Percentiles rank a stretch among this genome's conserved stretches.
Evolutionary conservation across 2,329 filamentous ascomycete species (phyloP).

Genomic region (Emmonsiellopsis sp.): DNA sequence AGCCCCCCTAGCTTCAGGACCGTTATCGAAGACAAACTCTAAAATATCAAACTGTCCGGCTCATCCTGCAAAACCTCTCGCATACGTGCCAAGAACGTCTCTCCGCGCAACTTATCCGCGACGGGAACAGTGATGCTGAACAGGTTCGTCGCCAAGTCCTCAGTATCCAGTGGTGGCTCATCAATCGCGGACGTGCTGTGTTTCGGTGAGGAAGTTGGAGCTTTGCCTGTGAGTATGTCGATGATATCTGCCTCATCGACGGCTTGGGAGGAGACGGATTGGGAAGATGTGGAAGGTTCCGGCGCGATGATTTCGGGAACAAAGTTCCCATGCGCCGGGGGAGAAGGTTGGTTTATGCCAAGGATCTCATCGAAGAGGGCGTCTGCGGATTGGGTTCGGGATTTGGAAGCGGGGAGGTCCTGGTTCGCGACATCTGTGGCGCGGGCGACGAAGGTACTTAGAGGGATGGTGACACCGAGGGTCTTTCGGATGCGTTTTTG

Average conservation of each 20-base stretch:
- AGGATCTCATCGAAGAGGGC: slow-evolving; percentile 87
- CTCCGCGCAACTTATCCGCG: slow-evolving; percentile 72
- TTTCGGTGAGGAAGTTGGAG: slow-evolving; percentile 15
- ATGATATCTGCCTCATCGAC: slow-evolving; percentile 64
- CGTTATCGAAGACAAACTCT: background rate
- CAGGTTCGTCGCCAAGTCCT: slow-evolving; percentile 52
- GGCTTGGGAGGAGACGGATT: slow-evolving; percentile 4
- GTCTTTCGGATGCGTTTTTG: slow-evolving; percentile 71
- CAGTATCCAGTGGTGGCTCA: too few relatives aligned
- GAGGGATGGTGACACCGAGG: slow-evolving; percentile 69
- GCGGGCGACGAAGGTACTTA: slow-evolving; percentile 78
- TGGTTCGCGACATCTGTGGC: slow-evolving; percentile 84
- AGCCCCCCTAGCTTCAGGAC: too few relatives aligned
- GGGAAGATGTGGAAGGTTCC: slow-evolving; percentile 9
- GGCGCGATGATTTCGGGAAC: slow-evolving; percentile 61
- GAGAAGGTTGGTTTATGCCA: slow-evolving; percentile 40
- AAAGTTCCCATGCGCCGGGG: slow-evolving; percentile 51
- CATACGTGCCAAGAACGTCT: slow-evolving; percentile 73
- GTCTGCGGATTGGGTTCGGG: slow-evolving; percentile 47
- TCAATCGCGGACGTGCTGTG: slow-evolving; percentile 12
- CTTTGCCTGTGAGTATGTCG: slow-evolving; percentile 59
- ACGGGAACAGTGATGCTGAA: slow-evolving; percentile 73
- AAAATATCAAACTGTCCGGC: slow-evolving; percentile 60
- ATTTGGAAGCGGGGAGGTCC: slow-evolving; percentile 62
- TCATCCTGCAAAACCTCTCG: slow-evolving; percentile 75